A percentile compares a stretch with the other conserved stretches of the same genome.
phyloP scores from a whole-genome alignment of 148 eudicot genomes.

The Diospyros kaki region DNA sequence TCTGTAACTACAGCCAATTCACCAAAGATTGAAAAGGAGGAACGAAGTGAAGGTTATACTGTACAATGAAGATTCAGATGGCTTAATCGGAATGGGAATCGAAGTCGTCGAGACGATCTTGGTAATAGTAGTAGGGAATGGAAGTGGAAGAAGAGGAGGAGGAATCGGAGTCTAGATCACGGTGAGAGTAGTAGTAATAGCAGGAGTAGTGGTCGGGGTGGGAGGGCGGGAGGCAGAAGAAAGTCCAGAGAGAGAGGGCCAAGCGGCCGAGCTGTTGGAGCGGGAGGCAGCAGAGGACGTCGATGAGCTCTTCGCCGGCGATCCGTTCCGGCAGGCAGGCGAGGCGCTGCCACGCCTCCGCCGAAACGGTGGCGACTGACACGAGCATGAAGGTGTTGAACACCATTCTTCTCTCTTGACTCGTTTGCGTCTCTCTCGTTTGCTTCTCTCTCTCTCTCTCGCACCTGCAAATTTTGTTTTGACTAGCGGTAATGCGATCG shows the following conservation, averaged over 20 bases:
- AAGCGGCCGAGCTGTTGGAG: constrained; percentile 30
- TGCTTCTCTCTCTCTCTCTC: neutral
- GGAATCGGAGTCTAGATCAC: neutral
- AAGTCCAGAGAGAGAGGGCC: constrained; percentile 32
- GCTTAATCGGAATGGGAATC: constrained; percentile 21
- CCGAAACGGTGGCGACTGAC: constrained; percentile 30
- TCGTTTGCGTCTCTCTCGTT: neutral
- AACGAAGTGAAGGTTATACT: neutral
- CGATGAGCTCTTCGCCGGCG: constrained; percentile 22
- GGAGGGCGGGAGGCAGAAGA: constrained; percentile 32
- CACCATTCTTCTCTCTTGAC: constrained; percentile 18
- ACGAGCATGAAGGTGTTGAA: constrained; percentile 18
- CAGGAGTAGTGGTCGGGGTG: constrained; percentile 1
- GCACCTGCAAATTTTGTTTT: neutral
- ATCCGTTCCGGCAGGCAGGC: constrained; percentile 31
- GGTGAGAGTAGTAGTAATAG: neutral
- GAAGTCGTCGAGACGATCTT: neutral
- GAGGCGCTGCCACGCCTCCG: constrained; percentile 28
- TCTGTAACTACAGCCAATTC: too few relatives aligned
- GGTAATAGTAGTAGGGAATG: neutral
- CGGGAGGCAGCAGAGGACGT: constrained; percentile 38
- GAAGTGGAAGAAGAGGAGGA: neutral
- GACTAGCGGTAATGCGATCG: neutral
- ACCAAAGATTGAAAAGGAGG: too few relatives aligned
- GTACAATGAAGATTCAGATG: neutral